Percentiles rank a stretch among this genome's conserved stretches.
phyloP scores from a whole-genome alignment of 1,284 basidiomycete genomes.

The Fistulinella staudtii region DNA sequence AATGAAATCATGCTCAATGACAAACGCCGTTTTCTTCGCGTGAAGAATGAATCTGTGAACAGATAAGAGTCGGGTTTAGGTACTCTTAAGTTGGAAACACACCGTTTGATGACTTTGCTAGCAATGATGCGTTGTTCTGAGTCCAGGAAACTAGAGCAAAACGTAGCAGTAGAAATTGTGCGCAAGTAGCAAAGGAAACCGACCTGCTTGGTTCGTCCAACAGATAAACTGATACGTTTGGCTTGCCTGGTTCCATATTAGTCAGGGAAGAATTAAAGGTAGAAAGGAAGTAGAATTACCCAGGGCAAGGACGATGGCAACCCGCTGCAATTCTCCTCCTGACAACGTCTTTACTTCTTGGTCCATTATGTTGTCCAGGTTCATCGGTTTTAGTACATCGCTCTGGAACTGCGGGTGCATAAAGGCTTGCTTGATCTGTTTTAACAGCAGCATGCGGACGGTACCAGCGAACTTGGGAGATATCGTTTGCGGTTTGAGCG shows the following conservation, averaged over 20 bases:
- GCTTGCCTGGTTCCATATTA: constrained; percentile 49
- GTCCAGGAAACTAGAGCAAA: constrained; percentile 74
- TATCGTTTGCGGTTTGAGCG: constrained; percentile 94
- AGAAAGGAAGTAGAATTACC: constrained; percentile 42
- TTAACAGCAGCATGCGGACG: constrained; percentile 88
- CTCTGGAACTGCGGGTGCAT: constrained; percentile 98
- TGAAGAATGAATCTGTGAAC: constrained; percentile 82
- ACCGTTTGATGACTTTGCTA: constrained; percentile 95
- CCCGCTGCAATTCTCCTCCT: constrained; percentile 94
- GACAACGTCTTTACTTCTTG: constrained; percentile 95
- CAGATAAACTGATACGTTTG: constrained; percentile 81
- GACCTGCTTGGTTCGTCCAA: constrained; percentile 81
- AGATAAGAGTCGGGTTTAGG: constrained; percentile 3
- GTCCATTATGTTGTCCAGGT: constrained; percentile 86
- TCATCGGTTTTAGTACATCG: constrained; percentile 96
- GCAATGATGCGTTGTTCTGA: constrained; percentile 98
- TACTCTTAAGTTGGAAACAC: constrained; percentile 15
- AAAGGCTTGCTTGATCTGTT: constrained; percentile 90
- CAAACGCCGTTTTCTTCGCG: constrained; percentile 93
- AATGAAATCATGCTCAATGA: constrained; percentile 98
- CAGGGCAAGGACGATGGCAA: constrained; percentile 88
- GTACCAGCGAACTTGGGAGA: constrained; percentile 93
- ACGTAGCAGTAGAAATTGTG: constrained; percentile 5
- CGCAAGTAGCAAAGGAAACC: constrained; percentile 6
- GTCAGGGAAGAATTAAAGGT: neutral